A percentile compares a stretch with the other conserved stretches of the same genome.
These are phyloP conservation scores for Solanum pinnatisectum DNA, from an alignment of 257 asterid species.

Conservation along the genomic window DNA sequence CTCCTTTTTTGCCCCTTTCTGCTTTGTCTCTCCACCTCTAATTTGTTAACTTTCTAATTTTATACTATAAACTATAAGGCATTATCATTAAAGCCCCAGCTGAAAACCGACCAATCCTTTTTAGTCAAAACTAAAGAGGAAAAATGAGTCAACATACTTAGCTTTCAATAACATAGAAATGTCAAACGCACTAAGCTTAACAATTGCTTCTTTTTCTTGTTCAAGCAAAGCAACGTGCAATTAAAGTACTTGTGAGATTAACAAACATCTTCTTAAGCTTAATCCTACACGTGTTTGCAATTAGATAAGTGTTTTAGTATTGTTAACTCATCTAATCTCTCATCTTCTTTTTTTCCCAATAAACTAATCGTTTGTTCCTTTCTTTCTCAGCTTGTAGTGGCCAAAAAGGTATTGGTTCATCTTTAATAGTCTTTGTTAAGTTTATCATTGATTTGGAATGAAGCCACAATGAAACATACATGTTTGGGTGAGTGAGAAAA, in stretches of 20 bases:
- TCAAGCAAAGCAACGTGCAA: slow-evolving; percentile 18
- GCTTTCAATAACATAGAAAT: not conserved
- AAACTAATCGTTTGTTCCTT: not conserved
- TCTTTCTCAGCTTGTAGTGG: slow-evolving; percentile 1
- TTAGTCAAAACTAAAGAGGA: slow-evolving; percentile 13
- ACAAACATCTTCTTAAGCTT: slow-evolving; percentile 4
- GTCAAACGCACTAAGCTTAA: slow-evolving; percentile 12
- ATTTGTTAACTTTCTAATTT: slow-evolving; percentile 14
- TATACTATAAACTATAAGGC: not conserved
- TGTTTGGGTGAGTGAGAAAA: slow-evolving; percentile 12
- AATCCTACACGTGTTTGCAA: slow-evolving; percentile 12
- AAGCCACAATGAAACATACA: not conserved
- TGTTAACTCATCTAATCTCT: not conserved
- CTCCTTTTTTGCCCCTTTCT: slow-evolving; percentile 15
- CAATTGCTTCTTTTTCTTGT: slow-evolving; percentile 9
- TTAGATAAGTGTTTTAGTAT: not conserved
- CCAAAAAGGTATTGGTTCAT: not conserved
- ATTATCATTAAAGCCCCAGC: not conserved
- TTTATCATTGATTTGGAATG: slow-evolving; percentile 2
- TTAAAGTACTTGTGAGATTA: not conserved
- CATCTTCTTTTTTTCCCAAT: not conserved
- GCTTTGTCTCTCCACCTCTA: slow-evolving; percentile 4
- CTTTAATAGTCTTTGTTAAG: slow-evolving; percentile 5
- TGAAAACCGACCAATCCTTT: slow-evolving; percentile 2
- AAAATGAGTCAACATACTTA: slow-evolving; percentile 4